Evolutionary conservation across 139 green algal genomes (phyloP), one percentile per base, ranked within the genome.

Genomic region (Coelastrella sp.): DNA sequence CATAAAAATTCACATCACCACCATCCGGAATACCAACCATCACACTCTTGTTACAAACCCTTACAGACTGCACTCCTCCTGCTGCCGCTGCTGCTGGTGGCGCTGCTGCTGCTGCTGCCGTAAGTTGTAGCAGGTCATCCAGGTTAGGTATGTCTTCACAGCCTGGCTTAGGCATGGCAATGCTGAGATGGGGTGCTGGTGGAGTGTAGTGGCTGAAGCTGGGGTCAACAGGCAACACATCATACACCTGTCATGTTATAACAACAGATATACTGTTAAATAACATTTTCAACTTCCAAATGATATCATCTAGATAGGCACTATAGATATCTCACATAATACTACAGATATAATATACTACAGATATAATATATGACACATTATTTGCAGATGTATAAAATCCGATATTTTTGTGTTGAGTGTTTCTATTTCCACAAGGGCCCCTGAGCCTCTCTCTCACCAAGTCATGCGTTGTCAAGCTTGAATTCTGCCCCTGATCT

Each of bases 1-100:
- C 84, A 59, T 81, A 88, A 58, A 88, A 88, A 57, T 68, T 88
- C 60, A 88, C 68, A 58, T 88, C 84, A 70, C 84, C 68, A 7
- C 68, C 84, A 58, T 88, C 84, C 10, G 84, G 84, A 66, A 88
- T 57, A 7, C 49, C 84, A 75, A 88, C 58, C 84, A 56, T 80
- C 35, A 88, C 84, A 80, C 65, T 59, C 3, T 66, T 17, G 63
- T 70, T 4, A 49, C 35, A 49, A 49, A 49, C 35, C 63, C 15
- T 14, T 4, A 22, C 12, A 59, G 24, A 25, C n/a, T 63, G 24
- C n/a, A 20, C 12, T 4, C 25, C 27, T 60, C 4, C 24, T 11
- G 10, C 19, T 10, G 49, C 56, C 7, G 78, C 56, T 20, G 78
- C 56, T 14, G n/a, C 4, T 22, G 22, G 73, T 79, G 73, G 17